phyloP scores from a whole-genome alignment of 495 filamentous ascomycete species.

The Xylaria cubensis region DNA sequence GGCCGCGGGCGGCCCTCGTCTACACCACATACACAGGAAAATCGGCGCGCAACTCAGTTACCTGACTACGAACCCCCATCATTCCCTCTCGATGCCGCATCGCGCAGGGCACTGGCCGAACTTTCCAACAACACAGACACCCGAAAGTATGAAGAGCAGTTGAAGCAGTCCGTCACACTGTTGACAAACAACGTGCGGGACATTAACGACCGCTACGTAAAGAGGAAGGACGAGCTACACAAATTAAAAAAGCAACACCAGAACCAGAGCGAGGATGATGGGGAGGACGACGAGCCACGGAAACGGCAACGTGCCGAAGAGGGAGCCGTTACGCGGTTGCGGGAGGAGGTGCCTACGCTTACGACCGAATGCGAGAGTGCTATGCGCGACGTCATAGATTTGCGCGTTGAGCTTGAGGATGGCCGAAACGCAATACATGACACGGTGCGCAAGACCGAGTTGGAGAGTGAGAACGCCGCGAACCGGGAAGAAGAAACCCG shows the following conservation, averaged over 20 bases:
- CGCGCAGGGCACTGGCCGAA: conserved; percentile 41
- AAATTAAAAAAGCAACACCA: conserved; percentile 37
- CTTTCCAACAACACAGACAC: conserved; percentile 41
- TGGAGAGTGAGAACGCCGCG: conserved; percentile 54
- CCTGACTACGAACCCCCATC: conserved; percentile 66
- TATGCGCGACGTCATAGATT: conserved; percentile 53
- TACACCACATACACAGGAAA: conserved; percentile 23
- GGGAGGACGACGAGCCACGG: conserved; percentile 43
- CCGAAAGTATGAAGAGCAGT: conserved; percentile 47
- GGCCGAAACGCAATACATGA: conserved; percentile 46
- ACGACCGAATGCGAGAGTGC: conserved; percentile 51
- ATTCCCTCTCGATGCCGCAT: conserved; percentile 51
- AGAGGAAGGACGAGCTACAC: conserved; percentile 55
- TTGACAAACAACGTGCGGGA: conserved; percentile 53
- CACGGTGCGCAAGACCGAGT: conserved; percentile 56
- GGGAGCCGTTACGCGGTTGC: conserved; percentile 44
- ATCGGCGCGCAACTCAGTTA: conserved; percentile 42
- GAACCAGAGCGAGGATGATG: conserved; percentile 35
- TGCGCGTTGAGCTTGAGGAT: conserved; percentile 55
- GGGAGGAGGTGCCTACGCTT: conserved; percentile 46
- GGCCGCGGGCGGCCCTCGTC: conserved; percentile 27
- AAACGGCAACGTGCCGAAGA: conserved; percentile 45
- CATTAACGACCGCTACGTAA: conserved; percentile 58
- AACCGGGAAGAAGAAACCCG: conserved; percentile 28
- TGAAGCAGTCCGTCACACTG: conserved; percentile 43